These are phyloP conservation scores for Ophiocordyceps camponoti-leonardi DNA, from an alignment of 2,329 filamentous ascomycete species.

Conservation along the genomic window DNA sequence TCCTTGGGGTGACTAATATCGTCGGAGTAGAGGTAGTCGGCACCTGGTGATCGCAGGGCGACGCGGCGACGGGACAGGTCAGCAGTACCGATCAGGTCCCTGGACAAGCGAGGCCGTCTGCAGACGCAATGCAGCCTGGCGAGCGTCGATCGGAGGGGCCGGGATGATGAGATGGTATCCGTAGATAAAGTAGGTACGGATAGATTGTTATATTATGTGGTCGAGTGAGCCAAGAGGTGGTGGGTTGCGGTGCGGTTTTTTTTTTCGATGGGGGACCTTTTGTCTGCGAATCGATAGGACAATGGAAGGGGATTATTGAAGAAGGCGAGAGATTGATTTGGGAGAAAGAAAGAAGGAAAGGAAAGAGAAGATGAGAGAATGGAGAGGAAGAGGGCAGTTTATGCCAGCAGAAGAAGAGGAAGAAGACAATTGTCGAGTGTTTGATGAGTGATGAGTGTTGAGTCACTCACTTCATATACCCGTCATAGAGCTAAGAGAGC, in stretches of 20 bases:
- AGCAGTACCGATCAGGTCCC: background rate
- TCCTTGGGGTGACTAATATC: background rate
- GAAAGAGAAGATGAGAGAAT: background rate
- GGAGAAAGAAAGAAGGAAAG: background rate
- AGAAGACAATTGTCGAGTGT: background rate
- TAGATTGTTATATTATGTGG: too few relatives aligned
- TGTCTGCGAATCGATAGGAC: too few relatives aligned
- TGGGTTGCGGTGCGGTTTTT: too few relatives aligned
- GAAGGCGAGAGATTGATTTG: background rate
- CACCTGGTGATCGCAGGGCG: background rate
- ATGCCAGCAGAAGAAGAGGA: background rate
- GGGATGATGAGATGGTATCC: background rate
- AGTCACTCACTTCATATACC: too few relatives aligned
- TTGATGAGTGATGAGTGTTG: background rate
- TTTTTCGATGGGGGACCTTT: too few relatives aligned
- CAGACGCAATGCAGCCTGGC: background rate
- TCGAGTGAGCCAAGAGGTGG: too few relatives aligned
- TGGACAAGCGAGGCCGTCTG: background rate
- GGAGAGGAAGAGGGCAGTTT: background rate
- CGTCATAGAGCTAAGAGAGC: too few relatives aligned
- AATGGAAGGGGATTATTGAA: background rate
- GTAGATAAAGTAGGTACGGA: background rate
- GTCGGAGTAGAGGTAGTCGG: background rate
- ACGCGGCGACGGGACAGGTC: background rate
- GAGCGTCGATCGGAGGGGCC: background rate